These are phyloP conservation scores for Citrus trifoliata DNA, from an alignment of 345 rosid genomes.

Conservation along the genomic window DNA sequence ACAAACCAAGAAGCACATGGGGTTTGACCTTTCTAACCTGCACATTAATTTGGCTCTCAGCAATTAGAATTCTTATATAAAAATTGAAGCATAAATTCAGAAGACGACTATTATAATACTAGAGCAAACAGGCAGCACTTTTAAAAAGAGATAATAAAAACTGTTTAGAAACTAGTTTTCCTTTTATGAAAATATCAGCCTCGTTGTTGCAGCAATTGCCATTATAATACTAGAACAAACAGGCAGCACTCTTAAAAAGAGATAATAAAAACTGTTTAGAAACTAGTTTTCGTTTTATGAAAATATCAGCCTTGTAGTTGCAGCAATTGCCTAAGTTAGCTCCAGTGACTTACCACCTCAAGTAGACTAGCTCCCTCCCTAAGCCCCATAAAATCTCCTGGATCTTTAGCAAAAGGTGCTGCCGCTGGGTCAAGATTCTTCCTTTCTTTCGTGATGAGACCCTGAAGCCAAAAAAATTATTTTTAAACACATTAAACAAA, in stretches of 20 bases:
- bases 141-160: not conserved
- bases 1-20: constrained; percentile 94
- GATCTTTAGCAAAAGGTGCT: constrained; percentile 76
- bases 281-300: not conserved
- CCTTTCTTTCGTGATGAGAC: constrained; percentile 90
- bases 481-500: not conserved
- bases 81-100: not conserved
- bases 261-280: not conserved
- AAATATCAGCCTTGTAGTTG: constrained; percentile 8
- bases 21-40: constrained; percentile 91
- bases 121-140: not conserved
- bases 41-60: constrained; percentile 16
- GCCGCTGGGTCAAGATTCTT: constrained; percentile 84
- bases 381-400: constrained; percentile 58
- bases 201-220: not conserved
- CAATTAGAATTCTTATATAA: constrained; percentile 11
- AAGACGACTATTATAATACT: constrained; percentile 13
- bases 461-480: constrained; percentile 44
- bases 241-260: not conserved
- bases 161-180: not conserved
- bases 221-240: not conserved
- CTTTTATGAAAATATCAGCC: not conserved
- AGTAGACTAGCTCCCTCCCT: constrained; percentile 77
- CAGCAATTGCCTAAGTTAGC: constrained; percentile 10
- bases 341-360: constrained; percentile 71